Evolutionary conservation across 768 basidiomycete species (phyloP), one percentile per base, ranked within the genome.

Genomic region (Trametes villosa): DNA sequence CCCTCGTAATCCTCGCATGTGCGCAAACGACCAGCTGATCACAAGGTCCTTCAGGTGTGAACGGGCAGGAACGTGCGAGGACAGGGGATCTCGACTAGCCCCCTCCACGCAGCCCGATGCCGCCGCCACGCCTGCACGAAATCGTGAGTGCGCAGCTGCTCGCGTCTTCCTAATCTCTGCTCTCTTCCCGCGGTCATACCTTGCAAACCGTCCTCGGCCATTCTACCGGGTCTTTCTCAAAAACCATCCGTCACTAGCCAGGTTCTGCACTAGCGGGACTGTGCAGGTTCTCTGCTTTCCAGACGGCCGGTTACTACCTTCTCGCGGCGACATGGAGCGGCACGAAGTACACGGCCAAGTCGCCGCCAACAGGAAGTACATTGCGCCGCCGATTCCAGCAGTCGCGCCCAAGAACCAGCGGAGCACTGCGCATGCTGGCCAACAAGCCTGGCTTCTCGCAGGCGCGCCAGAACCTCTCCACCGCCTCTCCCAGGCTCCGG

Each of bases 21-120:
- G 53, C 40, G 4, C 24, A 26, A 13, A 31, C 26, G 41, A 13
- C 9, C 26, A 33, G 29, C 24, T 22, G 54, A 42, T 52, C 60
- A 57, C 29, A 41, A 31, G 60, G 47, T 17, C 48, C 40, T 18
- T 22, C 18, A 12, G 20, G 42, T 31, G 33, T 15, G n/a, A 15
- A 33, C 48, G 22, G 24, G 29, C 41, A 57, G 38, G 60, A 62
- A 56, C 60, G 60, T 56, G 60, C 54, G 54, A 56, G 47, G 60
- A 8, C 2, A 15, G 30, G 17, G 18, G 9, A 24, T 36, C 36
- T 44, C 29, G 30, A 13, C 18, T n/a, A 20, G 9, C 7, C 20
- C 11, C 33, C 8, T 11, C 29, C 31, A 48, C 15, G 29, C n/a
- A 44, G n/a, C 30, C 18, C 18, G 34, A 31, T 15, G 30, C 29